phyloP scores from a whole-genome alignment of 2,329 filamentous ascomycete genomes.

The Venturia effusa region DNA sequence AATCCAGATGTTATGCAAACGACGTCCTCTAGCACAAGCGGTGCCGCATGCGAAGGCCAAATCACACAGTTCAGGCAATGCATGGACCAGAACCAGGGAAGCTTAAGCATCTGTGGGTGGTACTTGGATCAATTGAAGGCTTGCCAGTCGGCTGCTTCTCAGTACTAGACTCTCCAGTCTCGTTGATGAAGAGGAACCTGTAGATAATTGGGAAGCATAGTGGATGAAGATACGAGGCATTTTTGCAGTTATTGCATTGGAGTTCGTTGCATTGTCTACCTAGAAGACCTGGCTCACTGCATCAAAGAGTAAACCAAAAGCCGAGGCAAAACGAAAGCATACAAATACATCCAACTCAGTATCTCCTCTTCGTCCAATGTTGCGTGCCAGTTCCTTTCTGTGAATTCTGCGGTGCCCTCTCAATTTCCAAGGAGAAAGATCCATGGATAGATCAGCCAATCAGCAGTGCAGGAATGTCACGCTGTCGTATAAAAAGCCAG shows the following conservation, averaged over 20 bases:
- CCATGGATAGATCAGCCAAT: too few species aligned
- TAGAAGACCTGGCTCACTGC: not conserved
- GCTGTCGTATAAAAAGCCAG: too few species aligned
- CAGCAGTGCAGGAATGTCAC: not conserved
- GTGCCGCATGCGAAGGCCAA: slow-evolving; percentile 56
- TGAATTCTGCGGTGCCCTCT: too few species aligned
- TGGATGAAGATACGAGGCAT: not conserved
- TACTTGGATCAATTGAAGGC: slow-evolving; percentile 85
- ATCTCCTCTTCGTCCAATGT: not conserved
- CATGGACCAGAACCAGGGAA: slow-evolving; percentile 85
- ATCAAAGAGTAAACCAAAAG: not conserved
- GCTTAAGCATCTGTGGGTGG: slow-evolving; percentile 95
- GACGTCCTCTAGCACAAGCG: slow-evolving; percentile 14
- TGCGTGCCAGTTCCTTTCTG: too few species aligned
- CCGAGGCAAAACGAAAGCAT: not conserved
- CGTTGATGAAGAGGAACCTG: too few species aligned
- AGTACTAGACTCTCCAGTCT: slow-evolving; percentile 39
- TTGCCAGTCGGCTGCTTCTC: slow-evolving; percentile 36
- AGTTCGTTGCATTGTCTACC: not conserved
- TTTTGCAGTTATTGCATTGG: not conserved
- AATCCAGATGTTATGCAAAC: slow-evolving; percentile 17
- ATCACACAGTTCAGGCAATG: slow-evolving; percentile 84
- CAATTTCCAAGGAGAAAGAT: too few species aligned
- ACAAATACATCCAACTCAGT: not conserved
- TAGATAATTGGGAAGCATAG: not conserved